A percentile compares a stretch with the other conserved stretches of the same genome.
Evolutionary conservation across 2,329 filamentous ascomycete species (phyloP).

Genomic region (Ophiostoma himal-ulmi): DNA sequence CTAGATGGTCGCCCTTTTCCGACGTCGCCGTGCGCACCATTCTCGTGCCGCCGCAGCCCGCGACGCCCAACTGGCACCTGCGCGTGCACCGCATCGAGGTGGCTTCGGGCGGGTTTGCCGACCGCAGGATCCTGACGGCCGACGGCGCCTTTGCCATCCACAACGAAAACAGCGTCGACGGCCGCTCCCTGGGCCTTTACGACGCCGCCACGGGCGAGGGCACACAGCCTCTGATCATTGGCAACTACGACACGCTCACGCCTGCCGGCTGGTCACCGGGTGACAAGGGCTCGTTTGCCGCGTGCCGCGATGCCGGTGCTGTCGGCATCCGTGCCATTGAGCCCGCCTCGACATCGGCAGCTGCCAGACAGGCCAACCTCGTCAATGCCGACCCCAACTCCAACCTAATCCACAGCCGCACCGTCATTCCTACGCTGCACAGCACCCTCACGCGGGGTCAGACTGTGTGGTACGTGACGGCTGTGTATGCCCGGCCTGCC

Average conservation of each 20-base stretch:
- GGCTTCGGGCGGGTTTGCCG: not conserved
- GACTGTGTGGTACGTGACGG: slow-evolving; percentile 62
- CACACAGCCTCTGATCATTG: slow-evolving; percentile 52
- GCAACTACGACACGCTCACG: slow-evolving; percentile 54
- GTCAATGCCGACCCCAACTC: slow-evolving; percentile 75
- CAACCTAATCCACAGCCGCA: slow-evolving; percentile 67
- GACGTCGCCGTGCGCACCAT: slow-evolving; percentile 63
- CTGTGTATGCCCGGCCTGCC: slow-evolving; percentile 63
- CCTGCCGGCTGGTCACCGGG: slow-evolving; percentile 46
- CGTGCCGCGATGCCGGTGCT: slow-evolving; percentile 50
- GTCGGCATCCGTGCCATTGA: slow-evolving; percentile 54
- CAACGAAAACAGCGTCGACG: slow-evolving; percentile 42
- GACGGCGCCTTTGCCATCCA: slow-evolving; percentile 70
- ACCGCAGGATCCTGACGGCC: slow-evolving; percentile 59
- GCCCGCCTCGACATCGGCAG: not conserved
- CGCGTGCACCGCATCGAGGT: slow-evolving; percentile 57
- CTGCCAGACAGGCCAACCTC: slow-evolving; percentile 47
- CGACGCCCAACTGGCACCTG: slow-evolving; percentile 63
- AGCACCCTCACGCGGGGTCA: slow-evolving; percentile 53
- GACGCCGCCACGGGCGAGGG: slow-evolving; percentile 44
- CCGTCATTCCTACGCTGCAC: slow-evolving; percentile 64
- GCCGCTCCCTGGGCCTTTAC: slow-evolving; percentile 48
- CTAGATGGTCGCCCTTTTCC: slow-evolving; percentile 62
- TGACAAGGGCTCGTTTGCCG: slow-evolving; percentile 51
- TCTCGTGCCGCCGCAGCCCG: slow-evolving; percentile 55